A percentile compares a stretch with the other conserved stretches of the same genome.
These are phyloP conservation scores for Asterionellopsis glacialis DNA, from an alignment of 108 stramenopile species.

Conservation along the genomic window DNA sequence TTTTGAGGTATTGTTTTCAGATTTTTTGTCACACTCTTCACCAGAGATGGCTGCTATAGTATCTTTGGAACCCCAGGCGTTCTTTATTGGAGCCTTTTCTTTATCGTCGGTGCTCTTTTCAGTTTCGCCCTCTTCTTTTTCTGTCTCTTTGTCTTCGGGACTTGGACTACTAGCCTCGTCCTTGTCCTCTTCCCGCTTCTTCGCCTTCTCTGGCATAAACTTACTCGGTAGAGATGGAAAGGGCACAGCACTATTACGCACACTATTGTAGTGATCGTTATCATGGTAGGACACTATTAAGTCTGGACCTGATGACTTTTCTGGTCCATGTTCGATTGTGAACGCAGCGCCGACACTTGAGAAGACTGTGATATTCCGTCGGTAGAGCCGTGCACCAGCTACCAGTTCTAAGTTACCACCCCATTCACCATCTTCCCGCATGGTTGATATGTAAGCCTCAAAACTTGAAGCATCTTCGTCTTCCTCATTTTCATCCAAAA, in stretches of 20 bases:
- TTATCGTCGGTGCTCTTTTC: background rate
- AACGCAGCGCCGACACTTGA: constrained; percentile 42
- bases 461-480: constrained; percentile 66
- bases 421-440: constrained; percentile 78
- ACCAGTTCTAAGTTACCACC: constrained; percentile 81
- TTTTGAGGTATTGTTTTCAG: background rate
- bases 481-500: constrained; percentile 62
- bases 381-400: constrained; percentile 66
- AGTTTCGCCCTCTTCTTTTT: background rate
- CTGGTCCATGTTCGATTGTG: constrained; percentile 48
- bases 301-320: constrained; percentile 33
- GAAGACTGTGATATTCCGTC: constrained; percentile 63
- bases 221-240: constrained; percentile 11
- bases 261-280: constrained; percentile 85
- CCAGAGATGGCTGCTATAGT: no score
- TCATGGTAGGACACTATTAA: constrained; percentile 74
- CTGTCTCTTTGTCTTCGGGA: no score
- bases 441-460: constrained; percentile 56
- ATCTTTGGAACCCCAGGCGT: no score
- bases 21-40: background rate
- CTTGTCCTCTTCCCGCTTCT: constrained; percentile 1
- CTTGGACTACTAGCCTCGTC: no score
- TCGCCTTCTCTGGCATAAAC: constrained; percentile 2
- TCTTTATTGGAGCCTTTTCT: background rate
- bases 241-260: constrained; percentile 22